phyloP scores from a whole-genome alignment of 1,284 basidiomycete genomes.

The Takashimella tepidaria region DNA sequence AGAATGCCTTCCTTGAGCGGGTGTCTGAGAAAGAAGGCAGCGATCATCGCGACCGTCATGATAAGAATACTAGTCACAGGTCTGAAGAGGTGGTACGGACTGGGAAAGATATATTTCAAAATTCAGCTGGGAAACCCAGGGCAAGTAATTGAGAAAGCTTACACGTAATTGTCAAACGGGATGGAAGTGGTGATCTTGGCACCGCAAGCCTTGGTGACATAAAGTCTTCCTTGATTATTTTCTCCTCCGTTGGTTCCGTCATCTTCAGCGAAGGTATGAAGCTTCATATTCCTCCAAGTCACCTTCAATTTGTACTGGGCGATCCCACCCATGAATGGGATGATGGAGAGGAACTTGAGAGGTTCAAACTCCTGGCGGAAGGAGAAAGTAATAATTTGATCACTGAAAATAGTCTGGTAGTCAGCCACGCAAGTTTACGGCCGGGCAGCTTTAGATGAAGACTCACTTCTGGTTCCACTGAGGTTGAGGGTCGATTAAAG shows the following conservation, averaged over 20 bases:
- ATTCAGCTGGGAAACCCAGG: too few relatives aligned
- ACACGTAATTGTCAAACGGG: constrained; percentile 2
- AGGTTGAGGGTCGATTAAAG: constrained; percentile 19
- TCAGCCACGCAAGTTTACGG: background rate
- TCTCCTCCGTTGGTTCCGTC: constrained; percentile 14
- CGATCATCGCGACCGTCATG: constrained; percentile 16
- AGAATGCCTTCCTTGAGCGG: constrained; percentile 21
- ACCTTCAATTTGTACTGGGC: constrained; percentile 7
- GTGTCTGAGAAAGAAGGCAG: constrained; percentile 29
- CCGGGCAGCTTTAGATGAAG: background rate
- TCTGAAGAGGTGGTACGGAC: constrained; percentile 7
- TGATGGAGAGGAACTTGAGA: constrained; percentile 14
- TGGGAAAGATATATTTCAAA: background rate
- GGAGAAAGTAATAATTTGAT: constrained; percentile 22
- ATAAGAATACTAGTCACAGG: constrained; percentile 17
- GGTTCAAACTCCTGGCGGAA: constrained; percentile 21
- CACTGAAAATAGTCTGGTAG: constrained; percentile 13
- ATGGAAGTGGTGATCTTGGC: constrained; percentile 1
- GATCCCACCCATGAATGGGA: constrained; percentile 8
- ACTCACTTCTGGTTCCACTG: constrained; percentile 34
- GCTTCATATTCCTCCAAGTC: constrained; percentile 13
- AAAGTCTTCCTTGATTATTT: constrained; percentile 15
- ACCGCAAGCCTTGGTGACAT: constrained; percentile 31
- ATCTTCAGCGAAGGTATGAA: constrained; percentile 23
- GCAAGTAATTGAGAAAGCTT: background rate